Percentiles rank a stretch among this genome's conserved stretches.
Conservation (phyloP, 2,329 filamentous ascomycete species). For the Ustulina deusta region DNA sequence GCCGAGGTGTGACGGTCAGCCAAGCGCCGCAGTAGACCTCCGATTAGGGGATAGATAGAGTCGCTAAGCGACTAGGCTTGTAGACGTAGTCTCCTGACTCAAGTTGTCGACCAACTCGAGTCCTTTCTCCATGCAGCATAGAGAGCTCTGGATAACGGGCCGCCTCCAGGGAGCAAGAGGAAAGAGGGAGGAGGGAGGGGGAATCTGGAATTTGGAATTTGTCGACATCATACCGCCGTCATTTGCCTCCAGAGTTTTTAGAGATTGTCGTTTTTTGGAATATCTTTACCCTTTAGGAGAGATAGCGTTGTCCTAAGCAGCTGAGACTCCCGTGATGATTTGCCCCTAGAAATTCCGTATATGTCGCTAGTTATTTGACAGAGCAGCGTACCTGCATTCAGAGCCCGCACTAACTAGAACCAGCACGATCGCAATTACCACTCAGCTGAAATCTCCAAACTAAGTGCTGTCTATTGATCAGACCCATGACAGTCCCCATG, state of each 20-base stretch:
- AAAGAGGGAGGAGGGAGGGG: not conserved
- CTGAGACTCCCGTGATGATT: not conserved
- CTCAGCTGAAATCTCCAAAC: not conserved
- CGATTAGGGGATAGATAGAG: not conserved
- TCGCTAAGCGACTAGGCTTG: not conserved
- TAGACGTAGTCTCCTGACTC: not conserved
- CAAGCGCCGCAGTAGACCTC: not conserved
- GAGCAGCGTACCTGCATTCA: not conserved
- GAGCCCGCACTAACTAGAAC: slow-evolving; percentile 2
- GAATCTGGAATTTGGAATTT: too few species aligned
- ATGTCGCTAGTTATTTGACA: not conserved
- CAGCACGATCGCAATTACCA: not conserved
- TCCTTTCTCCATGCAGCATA: not conserved
- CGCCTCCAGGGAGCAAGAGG: too few species aligned
- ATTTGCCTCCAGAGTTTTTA: not conserved
- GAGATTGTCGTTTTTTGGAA: not conserved
- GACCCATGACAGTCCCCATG: not conserved
- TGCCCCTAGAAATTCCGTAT: not conserved
- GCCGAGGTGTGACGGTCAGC: not conserved
- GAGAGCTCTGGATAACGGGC: not conserved
- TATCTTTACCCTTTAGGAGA: too few species aligned
- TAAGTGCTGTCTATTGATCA: slow-evolving; percentile 7
- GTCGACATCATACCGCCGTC: too few species aligned
- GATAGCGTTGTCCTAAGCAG: not conserved
- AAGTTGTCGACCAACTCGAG: not conserved